These are phyloP conservation scores for Carnegiea gigantea DNA, from an alignment of 179 eudicot species.

Conservation along the genomic window DNA sequence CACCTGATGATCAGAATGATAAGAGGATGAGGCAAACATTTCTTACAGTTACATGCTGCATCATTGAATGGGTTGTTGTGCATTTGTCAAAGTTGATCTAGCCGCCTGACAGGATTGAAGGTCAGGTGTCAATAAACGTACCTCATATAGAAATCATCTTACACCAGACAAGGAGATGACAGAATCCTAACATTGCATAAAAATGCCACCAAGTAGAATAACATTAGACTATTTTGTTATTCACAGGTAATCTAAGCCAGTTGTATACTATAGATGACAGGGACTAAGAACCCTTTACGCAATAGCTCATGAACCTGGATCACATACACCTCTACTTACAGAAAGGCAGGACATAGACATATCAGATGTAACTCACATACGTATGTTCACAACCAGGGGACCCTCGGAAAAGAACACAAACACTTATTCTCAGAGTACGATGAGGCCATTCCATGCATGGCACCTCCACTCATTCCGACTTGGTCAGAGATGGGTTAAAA, in stretches of 20 bases:
- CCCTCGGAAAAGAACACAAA: no score
- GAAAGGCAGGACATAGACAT: neutral
- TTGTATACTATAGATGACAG: neutral
- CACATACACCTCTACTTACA: neutral
- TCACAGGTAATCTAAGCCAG: neutral
- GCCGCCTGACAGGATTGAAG: constrained; percentile 51
- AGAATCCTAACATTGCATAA: neutral
- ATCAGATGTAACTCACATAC: no score
- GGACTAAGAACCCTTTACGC: neutral
- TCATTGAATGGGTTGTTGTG: constrained; percentile 78
- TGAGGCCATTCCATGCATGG: no score
- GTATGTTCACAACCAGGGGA: no score
- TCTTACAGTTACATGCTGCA: constrained; percentile 60
- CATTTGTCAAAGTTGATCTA: constrained; percentile 88
- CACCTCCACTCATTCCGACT: no score
- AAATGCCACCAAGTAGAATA: neutral
- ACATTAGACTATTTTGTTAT: neutral
- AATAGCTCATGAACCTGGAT: neutral
- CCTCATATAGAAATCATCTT: no score
- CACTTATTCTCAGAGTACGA: no score
- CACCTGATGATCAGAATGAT: neutral
- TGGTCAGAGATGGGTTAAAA: no score
- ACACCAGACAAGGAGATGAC: no score
- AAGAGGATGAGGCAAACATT: neutral
- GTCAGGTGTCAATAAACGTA: no score